Evolutionary conservation across 352 stramenopile genomes (phyloP).

Genomic region (Pythium grandisporangium): DNA sequence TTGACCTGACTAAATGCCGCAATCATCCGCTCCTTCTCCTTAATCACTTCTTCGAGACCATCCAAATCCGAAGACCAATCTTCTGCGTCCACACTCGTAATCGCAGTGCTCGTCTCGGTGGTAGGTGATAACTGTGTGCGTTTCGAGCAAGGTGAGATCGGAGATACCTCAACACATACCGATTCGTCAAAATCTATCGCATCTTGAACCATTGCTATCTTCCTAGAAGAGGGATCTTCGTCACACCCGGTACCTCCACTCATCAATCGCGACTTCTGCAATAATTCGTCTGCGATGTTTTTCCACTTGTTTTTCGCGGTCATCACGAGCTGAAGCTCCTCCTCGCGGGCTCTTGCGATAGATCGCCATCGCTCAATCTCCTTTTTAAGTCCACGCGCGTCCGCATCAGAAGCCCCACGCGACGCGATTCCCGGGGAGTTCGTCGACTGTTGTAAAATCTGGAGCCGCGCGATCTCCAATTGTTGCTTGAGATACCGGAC

Average conservation of each 20-base stretch:
- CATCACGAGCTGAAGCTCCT: conserved; percentile 37
- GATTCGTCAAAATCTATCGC: conserved; percentile 25
- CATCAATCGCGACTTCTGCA: conserved; percentile 14
- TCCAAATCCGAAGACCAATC: conserved; percentile 13
- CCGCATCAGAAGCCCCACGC: conserved; percentile 2
- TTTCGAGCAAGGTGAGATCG: conserved; percentile 4
- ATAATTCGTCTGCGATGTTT: conserved; percentile 34
- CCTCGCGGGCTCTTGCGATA: conserved; percentile 18
- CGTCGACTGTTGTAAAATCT: conserved; percentile 35
- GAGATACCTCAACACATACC: conserved; percentile 11
- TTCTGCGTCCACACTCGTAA: neutral
- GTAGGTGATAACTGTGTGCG: neutral
- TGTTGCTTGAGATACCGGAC: conserved; percentile 55
- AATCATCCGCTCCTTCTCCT: conserved; percentile 44
- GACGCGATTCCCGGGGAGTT: neutral
- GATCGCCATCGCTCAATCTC: conserved; percentile 21
- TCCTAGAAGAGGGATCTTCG: conserved; percentile 9
- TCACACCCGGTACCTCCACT: neutral
- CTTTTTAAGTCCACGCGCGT: conserved; percentile 11
- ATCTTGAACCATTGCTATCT: conserved; percentile 17
- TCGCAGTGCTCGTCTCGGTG: neutral
- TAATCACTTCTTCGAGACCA: conserved; percentile 31
- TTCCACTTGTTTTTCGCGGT: conserved; percentile 63
- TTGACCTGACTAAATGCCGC: conserved; percentile 8
- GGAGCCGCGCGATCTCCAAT: conserved; percentile 48